phyloP scores from a whole-genome alignment of 345 rosid genomes.

The Populus alba region DNA sequence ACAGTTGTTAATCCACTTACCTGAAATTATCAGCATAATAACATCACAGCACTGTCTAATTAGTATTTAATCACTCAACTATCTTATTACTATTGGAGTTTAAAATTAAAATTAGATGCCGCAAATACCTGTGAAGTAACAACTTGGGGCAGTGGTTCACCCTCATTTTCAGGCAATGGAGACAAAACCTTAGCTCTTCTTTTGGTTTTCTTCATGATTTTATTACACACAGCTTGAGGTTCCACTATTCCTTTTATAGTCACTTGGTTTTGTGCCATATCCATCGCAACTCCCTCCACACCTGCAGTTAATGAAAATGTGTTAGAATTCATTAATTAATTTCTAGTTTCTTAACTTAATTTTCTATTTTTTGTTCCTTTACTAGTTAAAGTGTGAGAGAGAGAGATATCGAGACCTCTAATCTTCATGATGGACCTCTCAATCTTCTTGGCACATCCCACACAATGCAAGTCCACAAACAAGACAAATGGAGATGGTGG shows the following conservation, averaged over 20 bases:
- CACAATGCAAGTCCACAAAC: conserved; percentile 84
- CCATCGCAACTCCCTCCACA: conserved; percentile 69
- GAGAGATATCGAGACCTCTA: conserved; percentile 47
- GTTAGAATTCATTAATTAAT: background rate
- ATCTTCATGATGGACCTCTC: conserved; percentile 71
- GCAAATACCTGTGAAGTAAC: conserved; percentile 55
- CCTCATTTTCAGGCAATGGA: conserved; percentile 69
- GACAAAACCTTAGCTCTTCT: conserved; percentile 73
- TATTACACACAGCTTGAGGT: conserved; percentile 74
- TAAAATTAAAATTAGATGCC: background rate
- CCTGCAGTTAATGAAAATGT: conserved; percentile 35
- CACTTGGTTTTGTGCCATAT: conserved; percentile 75
- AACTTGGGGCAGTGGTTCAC: conserved; percentile 64
- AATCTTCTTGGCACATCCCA: conserved; percentile 89
- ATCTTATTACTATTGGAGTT: no score
- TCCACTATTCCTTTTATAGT: conserved; percentile 74
- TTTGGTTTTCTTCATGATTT: conserved; percentile 73
- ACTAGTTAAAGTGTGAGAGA: background rate
- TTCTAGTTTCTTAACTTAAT: background rate
- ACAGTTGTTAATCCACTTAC: conserved; percentile 60
- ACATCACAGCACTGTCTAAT: background rate
- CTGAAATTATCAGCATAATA: conserved; percentile 27
- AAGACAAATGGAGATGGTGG: conserved; percentile 70
- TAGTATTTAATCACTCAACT: background rate
- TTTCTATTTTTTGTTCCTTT: background rate